These are phyloP conservation scores for Magnusiomyces tetraspermus DNA, from an alignment of 1,139 yeast species.

Conservation along the genomic window DNA sequence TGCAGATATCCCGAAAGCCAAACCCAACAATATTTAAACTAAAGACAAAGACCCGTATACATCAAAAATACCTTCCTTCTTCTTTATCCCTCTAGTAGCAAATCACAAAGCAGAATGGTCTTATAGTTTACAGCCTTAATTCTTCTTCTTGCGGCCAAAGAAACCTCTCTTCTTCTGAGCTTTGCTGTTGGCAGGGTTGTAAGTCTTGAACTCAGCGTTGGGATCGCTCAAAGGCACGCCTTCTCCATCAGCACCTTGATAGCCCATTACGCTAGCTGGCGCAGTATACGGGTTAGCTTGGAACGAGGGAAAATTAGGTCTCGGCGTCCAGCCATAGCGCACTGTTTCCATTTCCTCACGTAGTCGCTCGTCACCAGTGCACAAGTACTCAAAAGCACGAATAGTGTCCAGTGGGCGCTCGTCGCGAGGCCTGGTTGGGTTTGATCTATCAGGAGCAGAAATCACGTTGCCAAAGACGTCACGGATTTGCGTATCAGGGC, in stretches of 20 bases:
- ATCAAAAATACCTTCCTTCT: no score
- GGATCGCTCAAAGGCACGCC: slow-evolving; percentile 28
- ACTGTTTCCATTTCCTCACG: slow-evolving; percentile 73
- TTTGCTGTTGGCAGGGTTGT: slow-evolving; percentile 35
- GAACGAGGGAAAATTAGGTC: slow-evolving; percentile 40
- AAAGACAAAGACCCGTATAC: no score
- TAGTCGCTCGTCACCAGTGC: slow-evolving; percentile 74
- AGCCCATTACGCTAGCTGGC: slow-evolving; percentile 18
- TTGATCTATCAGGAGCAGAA: slow-evolving; percentile 67
- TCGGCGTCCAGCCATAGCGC: slow-evolving; percentile 67
- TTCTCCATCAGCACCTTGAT: slow-evolving; percentile 10
- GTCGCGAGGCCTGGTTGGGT: slow-evolving; percentile 84
- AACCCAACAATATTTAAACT: no score
- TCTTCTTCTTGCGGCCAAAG: slow-evolving; percentile 60
- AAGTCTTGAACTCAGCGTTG: slow-evolving; percentile 57
- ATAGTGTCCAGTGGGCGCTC: slow-evolving; percentile 96
- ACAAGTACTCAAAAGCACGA: slow-evolving; percentile 82
- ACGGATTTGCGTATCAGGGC: slow-evolving; percentile 40
- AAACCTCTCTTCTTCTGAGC: slow-evolving; percentile 64
- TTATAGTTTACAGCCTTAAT: no score
- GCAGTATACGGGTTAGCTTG: slow-evolving; percentile 33
- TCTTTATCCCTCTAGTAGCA: no score
- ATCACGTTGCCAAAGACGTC: slow-evolving; percentile 84
- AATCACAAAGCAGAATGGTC: no score
- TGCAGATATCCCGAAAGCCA: no score